These are phyloP conservation scores for Eutrema salsugineum DNA, from an alignment of 441 rosid species.

Conservation along the genomic window DNA sequence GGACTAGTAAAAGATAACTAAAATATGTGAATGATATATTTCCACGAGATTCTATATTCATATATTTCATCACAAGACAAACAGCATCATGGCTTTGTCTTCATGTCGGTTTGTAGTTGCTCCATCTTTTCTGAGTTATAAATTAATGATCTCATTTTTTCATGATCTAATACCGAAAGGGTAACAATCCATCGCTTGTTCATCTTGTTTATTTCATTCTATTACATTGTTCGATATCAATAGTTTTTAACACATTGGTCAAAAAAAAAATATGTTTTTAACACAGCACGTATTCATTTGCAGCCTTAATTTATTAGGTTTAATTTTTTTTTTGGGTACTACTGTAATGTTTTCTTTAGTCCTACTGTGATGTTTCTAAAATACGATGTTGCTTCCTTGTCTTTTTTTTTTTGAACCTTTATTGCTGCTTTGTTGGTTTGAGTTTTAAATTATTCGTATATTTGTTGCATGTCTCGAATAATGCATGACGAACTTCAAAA, in stretches of 20 bases:
- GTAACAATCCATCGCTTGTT: background rate
- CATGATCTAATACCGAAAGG: background rate
- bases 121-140: slow-evolving; percentile 15
- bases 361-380: background rate
- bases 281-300: background rate
- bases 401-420: too few relatives aligned
- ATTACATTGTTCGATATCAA: background rate
- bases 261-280: too few relatives aligned
- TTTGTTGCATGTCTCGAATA: background rate
- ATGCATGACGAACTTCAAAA: too few relatives aligned
- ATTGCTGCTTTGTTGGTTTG: background rate
- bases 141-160: background rate
- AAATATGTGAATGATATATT: slow-evolving; percentile 36
- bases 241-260: too few relatives aligned
- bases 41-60: slow-evolving; percentile 30
- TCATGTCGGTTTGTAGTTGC: slow-evolving; percentile 32
- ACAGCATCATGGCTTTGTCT: slow-evolving; percentile 33
- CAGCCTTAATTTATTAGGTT: background rate
- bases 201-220: background rate
- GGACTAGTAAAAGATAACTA: slow-evolving; percentile 22
- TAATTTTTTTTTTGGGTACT: too few relatives aligned
- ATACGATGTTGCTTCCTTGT: background rate
- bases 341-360: too few relatives aligned
- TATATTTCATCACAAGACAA: slow-evolving; percentile 30
- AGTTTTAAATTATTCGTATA: background rate